Evolutionary conservation across 306 rosid genomes (phyloP).

Genomic region (Medicago ruthenica): DNA sequence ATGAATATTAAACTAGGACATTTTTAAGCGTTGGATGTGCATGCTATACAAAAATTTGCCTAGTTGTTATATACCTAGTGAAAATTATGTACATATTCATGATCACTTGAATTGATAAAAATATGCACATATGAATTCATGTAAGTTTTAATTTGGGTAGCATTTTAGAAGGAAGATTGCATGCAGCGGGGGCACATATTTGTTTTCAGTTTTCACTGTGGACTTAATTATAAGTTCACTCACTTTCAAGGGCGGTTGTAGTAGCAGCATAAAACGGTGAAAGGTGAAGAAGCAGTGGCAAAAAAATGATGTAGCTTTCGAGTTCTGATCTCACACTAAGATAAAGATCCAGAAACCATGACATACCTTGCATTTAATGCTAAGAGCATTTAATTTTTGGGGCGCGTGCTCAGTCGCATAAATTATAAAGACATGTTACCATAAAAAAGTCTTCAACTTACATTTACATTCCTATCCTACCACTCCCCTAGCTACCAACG

Average conservation of each 20-base stretch:
- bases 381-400: slow-evolving; percentile 58
- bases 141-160: neutral
- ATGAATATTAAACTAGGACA: no score
- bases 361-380: slow-evolving; percentile 42
- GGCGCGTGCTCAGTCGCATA: slow-evolving; percentile 64
- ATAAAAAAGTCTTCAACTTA: slow-evolving; percentile 30
- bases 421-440: slow-evolving; percentile 27
- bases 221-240: slow-evolving; percentile 16
- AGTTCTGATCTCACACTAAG: slow-evolving; percentile 52
- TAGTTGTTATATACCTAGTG: no score
- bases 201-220: neutral
- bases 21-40: no score
- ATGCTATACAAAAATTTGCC: no score
- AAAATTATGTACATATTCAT: no score
- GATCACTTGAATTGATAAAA: no score
- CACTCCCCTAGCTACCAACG: slow-evolving; percentile 19
- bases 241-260: slow-evolving; percentile 46
- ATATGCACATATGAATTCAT: neutral
- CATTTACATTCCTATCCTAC: slow-evolving; percentile 43
- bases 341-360: slow-evolving; percentile 58
- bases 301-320: slow-evolving; percentile 72
- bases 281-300: slow-evolving; percentile 50
- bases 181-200: neutral
- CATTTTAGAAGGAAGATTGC: neutral
- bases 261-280: slow-evolving; percentile 43